These are phyloP conservation scores for Aspergillus indologenus DNA, from an alignment of 495 filamentous ascomycete species.

Conservation along the genomic window DNA sequence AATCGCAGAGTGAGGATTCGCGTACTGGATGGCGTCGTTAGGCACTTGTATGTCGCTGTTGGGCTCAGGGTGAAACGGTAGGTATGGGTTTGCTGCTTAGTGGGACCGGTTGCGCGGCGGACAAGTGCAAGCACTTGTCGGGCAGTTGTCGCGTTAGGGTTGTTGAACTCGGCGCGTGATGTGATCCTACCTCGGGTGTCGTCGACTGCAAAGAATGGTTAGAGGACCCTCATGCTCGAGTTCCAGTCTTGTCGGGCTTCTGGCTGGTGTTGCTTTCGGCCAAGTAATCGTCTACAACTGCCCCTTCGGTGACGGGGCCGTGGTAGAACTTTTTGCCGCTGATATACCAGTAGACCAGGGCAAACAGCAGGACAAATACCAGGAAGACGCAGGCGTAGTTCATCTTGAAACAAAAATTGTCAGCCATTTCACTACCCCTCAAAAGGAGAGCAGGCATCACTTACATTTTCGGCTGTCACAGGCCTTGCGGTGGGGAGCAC, in stretches of 20 bases:
- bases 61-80: background rate
- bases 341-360: conserved; percentile 50
- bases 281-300: conserved; percentile 11
- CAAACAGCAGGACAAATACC: conserved; percentile 41
- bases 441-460: conserved; percentile 5
- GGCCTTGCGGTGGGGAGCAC: conserved; percentile 56
- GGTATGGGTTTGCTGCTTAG: background rate
- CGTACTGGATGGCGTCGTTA: background rate
- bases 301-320: conserved; percentile 49
- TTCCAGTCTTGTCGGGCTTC: background rate
- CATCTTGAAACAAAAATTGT: conserved; percentile 24
- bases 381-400: conserved; percentile 48
- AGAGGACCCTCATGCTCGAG: background rate
- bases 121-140: background rate
- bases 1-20: background rate
- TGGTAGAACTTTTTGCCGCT: conserved; percentile 48
- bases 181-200: background rate
- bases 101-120: background rate
- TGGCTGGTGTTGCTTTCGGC: conserved; percentile 3
- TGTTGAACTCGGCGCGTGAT: background rate
- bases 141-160: background rate
- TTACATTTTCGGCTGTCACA: conserved; percentile 43
- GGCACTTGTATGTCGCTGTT: background rate
- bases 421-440: too few species aligned
- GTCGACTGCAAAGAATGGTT: background rate